Base-by-base conservation (phyloP, 2,329 filamentous ascomycete genomes). In the Stemphylium vesicarium region DNA sequence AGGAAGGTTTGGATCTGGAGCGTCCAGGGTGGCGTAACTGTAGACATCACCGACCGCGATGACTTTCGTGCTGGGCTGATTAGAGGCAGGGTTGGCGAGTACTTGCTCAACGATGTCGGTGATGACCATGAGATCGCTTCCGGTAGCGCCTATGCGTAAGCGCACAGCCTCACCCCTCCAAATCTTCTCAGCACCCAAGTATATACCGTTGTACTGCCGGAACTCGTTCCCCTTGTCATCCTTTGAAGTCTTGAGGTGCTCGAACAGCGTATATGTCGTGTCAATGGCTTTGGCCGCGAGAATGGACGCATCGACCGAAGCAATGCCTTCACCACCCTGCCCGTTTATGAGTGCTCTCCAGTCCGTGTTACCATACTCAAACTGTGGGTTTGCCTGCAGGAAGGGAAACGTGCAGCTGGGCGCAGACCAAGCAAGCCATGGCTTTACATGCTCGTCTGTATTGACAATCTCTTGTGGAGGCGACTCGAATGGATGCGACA, bases 101-200 rank as follows among this genome's bases (percentile, higher is more conserved):
- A 70, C 63, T 22, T 74, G 75, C 53, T 81, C 79, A 16, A 81
- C 51, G 36, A 82, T 77, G 29, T 76, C 68, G 26, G 74, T 76
- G 10, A 82, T 56, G 26, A 82, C 77, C 60, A 86, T 74, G 32
- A 86, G 75, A 39, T 83, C 79, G 26, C 78, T 78, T 15, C 78
- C 78, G 13, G 37, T 50, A 1, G 72, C 70, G n/a, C 73, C 75
- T 12, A 76, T 70, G 6, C 76, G 74, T 4, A 86, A 70, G n/a
- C 84, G 81, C 12, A 86, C 76, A 1, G 82, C 78, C 41, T 87
- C 84, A n/a, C 84, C 82, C 16, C 80, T 71, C 82, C 83, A 86
- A 18, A 86, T 77, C 69, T 85, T 86, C 64, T 87, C 84, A 1
- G 80, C 83, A 5, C 84, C 84, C 0, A 86, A 69, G 65, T 79